Percentiles rank a stretch among this genome's conserved stretches.
Evolutionary conservation across 2,329 filamentous ascomycete genomes (phyloP).

Genomic region (Hawksworthiomyces lignivorus): DNA sequence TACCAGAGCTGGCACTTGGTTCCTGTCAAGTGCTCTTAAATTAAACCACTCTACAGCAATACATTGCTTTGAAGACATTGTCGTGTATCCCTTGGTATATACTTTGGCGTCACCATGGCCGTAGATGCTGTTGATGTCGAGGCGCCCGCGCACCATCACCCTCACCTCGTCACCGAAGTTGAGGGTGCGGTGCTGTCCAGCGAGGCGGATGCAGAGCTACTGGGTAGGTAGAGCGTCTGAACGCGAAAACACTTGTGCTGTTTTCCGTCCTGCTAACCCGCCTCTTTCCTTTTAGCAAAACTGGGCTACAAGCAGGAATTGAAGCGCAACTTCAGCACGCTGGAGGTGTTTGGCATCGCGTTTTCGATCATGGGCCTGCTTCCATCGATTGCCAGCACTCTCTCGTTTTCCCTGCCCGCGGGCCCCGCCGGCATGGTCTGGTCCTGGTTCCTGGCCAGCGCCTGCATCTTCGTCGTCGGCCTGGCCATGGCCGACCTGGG

Average conservation of each 20-base stretch:
- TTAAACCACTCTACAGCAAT: too few species aligned
- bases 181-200: conserved; percentile 19
- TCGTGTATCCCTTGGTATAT: too few species aligned
- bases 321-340: conserved; percentile 51
- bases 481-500: conserved; percentile 50
- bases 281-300: conserved; percentile 12
- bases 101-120: neutral
- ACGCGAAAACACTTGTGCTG: too few species aligned
- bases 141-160: conserved; percentile 13
- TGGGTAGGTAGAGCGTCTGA: conserved; percentile 17
- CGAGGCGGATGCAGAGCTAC: conserved; percentile 23
- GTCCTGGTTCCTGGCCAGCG: conserved; percentile 52
- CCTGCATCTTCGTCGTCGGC: conserved; percentile 51
- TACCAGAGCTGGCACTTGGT: too few species aligned
- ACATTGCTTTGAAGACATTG: too few species aligned
- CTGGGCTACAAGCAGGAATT: conserved; percentile 48
- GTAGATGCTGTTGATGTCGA: conserved; percentile 12
- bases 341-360: conserved; percentile 55
- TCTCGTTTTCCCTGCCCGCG: conserved; percentile 50
- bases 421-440: conserved; percentile 56
- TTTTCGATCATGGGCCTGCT: conserved; percentile 55
- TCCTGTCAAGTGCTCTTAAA: too few species aligned
- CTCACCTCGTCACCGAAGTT: conserved; percentile 10
- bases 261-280: conserved; percentile 12
- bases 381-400: conserved; percentile 52